Base-by-base conservation (phyloP, 2,329 filamentous ascomycete genomes). In the Aspergillus amoenus region DNA sequence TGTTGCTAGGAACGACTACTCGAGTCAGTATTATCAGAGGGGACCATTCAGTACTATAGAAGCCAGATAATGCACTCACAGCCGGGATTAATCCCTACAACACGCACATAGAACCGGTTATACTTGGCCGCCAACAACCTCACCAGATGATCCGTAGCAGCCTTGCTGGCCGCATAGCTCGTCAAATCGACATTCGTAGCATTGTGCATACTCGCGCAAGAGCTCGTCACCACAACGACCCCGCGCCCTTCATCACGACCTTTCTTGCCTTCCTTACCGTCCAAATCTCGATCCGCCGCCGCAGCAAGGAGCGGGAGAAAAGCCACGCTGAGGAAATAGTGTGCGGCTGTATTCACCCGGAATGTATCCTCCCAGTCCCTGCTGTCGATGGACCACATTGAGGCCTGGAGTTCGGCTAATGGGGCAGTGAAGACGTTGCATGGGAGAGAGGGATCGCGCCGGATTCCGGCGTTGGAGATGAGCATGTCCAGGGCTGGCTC, bases 191-290 rank as follows among this genome's bases (percentile, higher is more conserved):
- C 72, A 60, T 82, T 82, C 1, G 80, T 82, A 1, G 66, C 76
- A 64, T 81, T 82, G 57, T 82, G 80, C 74, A 82, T 78, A 63
- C 79, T 81, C 2, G 80, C 79, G 61, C 80, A 82, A 2, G 76
- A 80, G 62, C 80, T 82, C 4, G 79, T 82, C 4, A 83, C 68
- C 4, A 82, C 69, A 15, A 81, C 68, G 0, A 76, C 77, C 0
- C 80, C 80, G 6, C 79, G 70, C 7, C 80, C 79, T 24, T 76
- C 67, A 27, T 44, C 69, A 52, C 62, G 68, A 5, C 22, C n/a
- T 5, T 17, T 21, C 3, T 24, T 32, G 43, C 21, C 12, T 22
- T 55, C 63, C 15, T 66, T 69, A 56, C 66, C 61, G 2, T 56
- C 60, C 37, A 72, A 48, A 15, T 64, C 58, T 13, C 64, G 60